phyloP scores from a whole-genome alignment of 768 basidiomycete genomes.

The Tylopilus cervinicoccineus region DNA sequence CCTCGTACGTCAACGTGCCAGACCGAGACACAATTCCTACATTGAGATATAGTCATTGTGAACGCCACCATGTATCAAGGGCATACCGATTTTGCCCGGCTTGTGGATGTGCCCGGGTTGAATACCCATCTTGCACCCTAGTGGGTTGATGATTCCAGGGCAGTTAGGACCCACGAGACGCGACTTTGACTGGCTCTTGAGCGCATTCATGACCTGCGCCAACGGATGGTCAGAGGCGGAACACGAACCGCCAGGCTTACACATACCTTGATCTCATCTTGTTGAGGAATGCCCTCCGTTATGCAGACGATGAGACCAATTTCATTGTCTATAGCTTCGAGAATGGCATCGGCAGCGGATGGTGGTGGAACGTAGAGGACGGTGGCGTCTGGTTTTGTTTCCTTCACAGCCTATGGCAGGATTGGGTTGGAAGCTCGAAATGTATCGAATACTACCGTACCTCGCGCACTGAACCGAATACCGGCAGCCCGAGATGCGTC shows the following conservation, averaged over 20 bases:
- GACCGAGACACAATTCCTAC: conserved; percentile 92
- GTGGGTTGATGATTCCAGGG: conserved; percentile 95
- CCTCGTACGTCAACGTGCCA: conserved; percentile 96
- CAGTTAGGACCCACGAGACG: conserved; percentile 98
- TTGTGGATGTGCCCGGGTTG: conserved; percentile 97
- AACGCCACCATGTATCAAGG: neutral
- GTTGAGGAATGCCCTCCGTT: conserved; percentile 97
- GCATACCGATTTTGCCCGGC: conserved; percentile 89
- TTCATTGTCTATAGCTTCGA: conserved; percentile 98
- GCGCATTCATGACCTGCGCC: conserved; percentile 81
- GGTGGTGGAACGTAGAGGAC: conserved; percentile 99
- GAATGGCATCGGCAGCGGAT: conserved; percentile 91
- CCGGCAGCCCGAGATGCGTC: conserved; percentile 90
- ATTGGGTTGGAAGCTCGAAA: conserved; percentile 1
- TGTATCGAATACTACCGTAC: conserved; percentile 37
- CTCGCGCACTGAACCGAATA: conserved; percentile 90
- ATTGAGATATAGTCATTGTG: neutral
- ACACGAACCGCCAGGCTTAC: neutral
- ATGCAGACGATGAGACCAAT: conserved; percentile 97
- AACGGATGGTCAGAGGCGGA: neutral
- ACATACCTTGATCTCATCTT: conserved; percentile 88
- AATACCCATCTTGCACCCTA: conserved; percentile 99
- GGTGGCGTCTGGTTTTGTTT: conserved; percentile 86
- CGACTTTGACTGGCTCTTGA: conserved; percentile 90
- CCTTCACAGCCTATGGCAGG: conserved; percentile 68